Evolutionary conservation across 345 rosid genomes (phyloP).

Genomic region (Odontarrhena argentea): DNA sequence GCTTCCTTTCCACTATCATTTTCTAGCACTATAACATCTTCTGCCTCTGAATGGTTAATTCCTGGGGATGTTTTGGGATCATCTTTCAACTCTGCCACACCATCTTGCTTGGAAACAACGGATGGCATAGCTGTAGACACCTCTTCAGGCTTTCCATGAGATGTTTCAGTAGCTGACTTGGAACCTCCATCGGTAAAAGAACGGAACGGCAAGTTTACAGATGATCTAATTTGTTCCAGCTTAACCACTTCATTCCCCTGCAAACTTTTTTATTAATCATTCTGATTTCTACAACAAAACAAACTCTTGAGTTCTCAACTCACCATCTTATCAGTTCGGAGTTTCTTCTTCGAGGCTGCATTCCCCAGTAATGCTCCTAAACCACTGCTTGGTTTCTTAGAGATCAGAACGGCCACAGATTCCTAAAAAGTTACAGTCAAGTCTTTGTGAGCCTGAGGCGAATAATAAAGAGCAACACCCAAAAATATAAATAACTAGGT

Average conservation of each 20-base stretch:
- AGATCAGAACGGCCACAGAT: constrained; percentile 53
- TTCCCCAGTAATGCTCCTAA: constrained; percentile 66
- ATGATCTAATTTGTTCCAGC: constrained; percentile 42
- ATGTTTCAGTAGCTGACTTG: constrained; percentile 24
- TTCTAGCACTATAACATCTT: constrained; percentile 34
- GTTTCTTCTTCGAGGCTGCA: constrained; percentile 55
- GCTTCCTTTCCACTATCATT: constrained; percentile 33
- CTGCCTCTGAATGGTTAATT: constrained; percentile 24
- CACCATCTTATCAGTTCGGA: constrained; percentile 53
- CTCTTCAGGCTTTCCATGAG: constrained; percentile 27
- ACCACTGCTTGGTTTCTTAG: constrained; percentile 74
- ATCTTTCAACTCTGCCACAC: constrained; percentile 49
- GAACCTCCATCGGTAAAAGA: constrained; percentile 32
- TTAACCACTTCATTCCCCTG: constrained; percentile 63
- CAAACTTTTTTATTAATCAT: constrained; percentile 9
- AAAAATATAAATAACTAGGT: not conserved
- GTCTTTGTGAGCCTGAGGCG: constrained; percentile 21
- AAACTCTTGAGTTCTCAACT: constrained; percentile 23
- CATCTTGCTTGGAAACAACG: constrained; percentile 44
- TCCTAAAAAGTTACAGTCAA: constrained; percentile 45
- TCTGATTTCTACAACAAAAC: constrained; percentile 12
- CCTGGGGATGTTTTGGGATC: constrained; percentile 27
- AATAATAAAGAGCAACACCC: constrained; percentile 1
- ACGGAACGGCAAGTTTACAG: constrained; percentile 35
- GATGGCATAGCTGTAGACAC: constrained; percentile 28